phyloP scores from a whole-genome alignment of 148 eudicot genomes.

The Rhododendron ferrugineum region DNA sequence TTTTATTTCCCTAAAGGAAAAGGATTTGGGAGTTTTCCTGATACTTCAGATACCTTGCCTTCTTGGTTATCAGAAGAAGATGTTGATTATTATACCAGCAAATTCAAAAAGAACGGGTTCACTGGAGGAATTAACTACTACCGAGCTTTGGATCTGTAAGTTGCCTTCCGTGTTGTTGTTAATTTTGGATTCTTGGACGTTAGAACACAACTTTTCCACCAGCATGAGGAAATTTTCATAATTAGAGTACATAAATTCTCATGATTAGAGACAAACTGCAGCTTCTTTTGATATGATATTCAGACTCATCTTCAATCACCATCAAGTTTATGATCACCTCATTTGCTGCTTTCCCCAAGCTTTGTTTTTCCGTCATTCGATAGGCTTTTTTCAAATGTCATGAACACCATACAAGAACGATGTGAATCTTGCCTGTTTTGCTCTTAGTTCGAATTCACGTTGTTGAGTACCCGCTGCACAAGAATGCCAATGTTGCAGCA shows the following conservation, averaged over 20 bases:
- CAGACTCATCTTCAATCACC: background rate
- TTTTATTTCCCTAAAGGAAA: background rate
- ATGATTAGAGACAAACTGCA: background rate
- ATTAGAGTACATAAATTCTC: background rate
- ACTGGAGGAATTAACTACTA: conserved; percentile 29
- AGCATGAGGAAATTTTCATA: background rate
- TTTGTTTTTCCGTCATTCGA: background rate
- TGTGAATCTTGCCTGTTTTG: background rate
- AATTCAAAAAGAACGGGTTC: conserved; percentile 32
- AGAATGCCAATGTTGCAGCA: too few relatives aligned
- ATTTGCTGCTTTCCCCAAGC: background rate
- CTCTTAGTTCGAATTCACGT: background rate
- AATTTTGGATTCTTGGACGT: background rate
- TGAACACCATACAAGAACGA: background rate
- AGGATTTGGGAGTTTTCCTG: background rate
- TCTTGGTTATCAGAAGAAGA: conserved; percentile 34
- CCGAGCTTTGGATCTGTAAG: conserved; percentile 18
- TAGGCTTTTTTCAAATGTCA: background rate
- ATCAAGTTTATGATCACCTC: background rate
- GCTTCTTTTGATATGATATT: background rate
- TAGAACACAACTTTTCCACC: background rate
- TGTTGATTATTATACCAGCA: conserved; percentile 25
- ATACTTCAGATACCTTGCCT: conserved; percentile 17
- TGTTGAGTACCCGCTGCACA: background rate
- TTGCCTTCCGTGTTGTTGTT: background rate